These are phyloP conservation scores for Alternaria sp. DNA, from an alignment of 2,329 filamentous ascomycete species.

Conservation along the genomic window DNA sequence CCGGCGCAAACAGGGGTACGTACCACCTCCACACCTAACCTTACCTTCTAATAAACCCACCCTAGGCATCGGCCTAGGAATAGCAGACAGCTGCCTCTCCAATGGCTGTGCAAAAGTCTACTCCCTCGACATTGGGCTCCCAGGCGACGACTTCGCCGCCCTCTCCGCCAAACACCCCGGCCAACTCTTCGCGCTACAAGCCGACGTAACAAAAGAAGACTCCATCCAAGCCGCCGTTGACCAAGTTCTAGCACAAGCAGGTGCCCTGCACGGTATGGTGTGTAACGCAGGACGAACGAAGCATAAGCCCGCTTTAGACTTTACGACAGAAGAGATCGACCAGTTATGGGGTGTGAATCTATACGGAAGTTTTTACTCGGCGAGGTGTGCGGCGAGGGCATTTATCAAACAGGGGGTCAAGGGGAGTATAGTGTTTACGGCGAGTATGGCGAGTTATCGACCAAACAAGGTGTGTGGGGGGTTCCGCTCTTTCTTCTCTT, in stretches of 20 bases:
- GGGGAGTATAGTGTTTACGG: conserved; percentile 59
- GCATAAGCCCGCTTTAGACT: conserved; percentile 62
- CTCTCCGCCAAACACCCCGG: conserved; percentile 53
- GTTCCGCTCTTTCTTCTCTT: neutral
- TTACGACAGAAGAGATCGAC: conserved; percentile 59
- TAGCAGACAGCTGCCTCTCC: conserved; percentile 58
- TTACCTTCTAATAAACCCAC: neutral
- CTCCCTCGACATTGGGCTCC: conserved; percentile 58
- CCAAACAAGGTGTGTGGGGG: conserved; percentile 52
- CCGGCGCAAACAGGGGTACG: conserved; percentile 43
- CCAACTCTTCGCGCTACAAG: conserved; percentile 54
- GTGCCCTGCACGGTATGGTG: conserved; percentile 60
- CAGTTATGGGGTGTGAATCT: conserved; percentile 57
- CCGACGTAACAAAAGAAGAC: conserved; percentile 59
- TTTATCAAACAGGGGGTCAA: conserved; percentile 59
- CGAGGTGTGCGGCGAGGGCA: conserved; percentile 54
- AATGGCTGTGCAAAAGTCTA: conserved; percentile 58
- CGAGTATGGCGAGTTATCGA: conserved; percentile 58
- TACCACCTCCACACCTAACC: neutral
- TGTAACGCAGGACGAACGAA: conserved; percentile 62
- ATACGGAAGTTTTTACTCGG: conserved; percentile 58
- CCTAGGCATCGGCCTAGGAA: conserved; percentile 56
- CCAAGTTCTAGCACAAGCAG: conserved; percentile 55
- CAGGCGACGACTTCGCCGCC: conserved; percentile 55
- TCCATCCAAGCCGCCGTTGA: conserved; percentile 58